These are phyloP conservation scores for Colletotrichum sp. DNA, from an alignment of 2,329 filamentous ascomycete genomes.

Conservation along the genomic window DNA sequence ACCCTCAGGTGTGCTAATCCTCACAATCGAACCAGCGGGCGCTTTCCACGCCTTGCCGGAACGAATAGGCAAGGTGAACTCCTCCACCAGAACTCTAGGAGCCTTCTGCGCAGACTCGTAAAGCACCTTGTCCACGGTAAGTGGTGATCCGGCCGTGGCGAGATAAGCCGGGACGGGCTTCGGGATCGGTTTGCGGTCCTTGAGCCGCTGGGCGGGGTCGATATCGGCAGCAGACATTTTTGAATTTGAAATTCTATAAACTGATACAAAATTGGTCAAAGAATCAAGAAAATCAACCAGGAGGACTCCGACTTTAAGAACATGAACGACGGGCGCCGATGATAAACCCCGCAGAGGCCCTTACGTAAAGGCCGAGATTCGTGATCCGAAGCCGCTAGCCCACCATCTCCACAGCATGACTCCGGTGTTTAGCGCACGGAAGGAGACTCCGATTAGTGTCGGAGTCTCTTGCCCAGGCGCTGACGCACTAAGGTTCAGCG, in stretches of 20 bases:
- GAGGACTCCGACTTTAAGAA: background rate
- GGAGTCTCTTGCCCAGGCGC: background rate
- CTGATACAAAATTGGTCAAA: accelerated
- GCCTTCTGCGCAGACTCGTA: constrained; percentile 68
- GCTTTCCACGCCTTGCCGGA: constrained; percentile 78
- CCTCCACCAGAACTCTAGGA: constrained; percentile 44
- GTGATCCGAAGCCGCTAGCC: constrained; percentile 5
- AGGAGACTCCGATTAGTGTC: background rate
- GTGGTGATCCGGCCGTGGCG: constrained; percentile 44
- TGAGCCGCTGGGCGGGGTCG: constrained; percentile 36
- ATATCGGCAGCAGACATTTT: background rate
- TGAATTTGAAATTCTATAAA: background rate
- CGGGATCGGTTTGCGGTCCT: constrained; percentile 48
- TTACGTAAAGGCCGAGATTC: constrained; percentile 9
- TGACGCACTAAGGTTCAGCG: background rate
- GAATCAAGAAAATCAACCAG: background rate
- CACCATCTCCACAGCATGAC: constrained; percentile 1
- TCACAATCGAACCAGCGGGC: constrained; percentile 70
- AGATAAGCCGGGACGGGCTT: constrained; percentile 56
- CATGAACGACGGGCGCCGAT: background rate
- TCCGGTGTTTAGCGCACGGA: background rate
- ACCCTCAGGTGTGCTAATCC: constrained; percentile 77
- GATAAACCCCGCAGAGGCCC: constrained; percentile 3
- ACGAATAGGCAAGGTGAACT: constrained; percentile 73
- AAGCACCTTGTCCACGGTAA: constrained; percentile 46